These are phyloP conservation scores for Tuber calosporum DNA, from an alignment of 495 filamentous ascomycete genomes.

Conservation along the genomic window DNA sequence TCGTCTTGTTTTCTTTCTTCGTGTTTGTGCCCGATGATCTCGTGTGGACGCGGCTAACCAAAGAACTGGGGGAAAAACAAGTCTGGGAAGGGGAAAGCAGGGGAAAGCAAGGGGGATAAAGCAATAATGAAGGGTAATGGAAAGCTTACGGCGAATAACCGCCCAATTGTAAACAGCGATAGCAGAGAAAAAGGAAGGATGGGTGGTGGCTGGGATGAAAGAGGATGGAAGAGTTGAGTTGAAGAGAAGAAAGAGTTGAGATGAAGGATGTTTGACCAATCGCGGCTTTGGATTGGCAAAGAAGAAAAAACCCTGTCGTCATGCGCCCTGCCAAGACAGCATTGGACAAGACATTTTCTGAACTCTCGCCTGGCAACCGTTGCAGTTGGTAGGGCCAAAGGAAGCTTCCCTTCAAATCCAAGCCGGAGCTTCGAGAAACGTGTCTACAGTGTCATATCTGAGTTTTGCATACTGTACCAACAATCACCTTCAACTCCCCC, in stretches of 20 bases:
- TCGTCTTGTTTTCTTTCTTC: not conserved
- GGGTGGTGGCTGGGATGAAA: not conserved
- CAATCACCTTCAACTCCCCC: not conserved
- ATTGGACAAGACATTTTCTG: not conserved
- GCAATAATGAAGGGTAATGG: conserved; percentile 2
- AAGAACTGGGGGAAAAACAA: not conserved
- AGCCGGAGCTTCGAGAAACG: not conserved
- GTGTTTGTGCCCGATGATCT: conserved; percentile 2
- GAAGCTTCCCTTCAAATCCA: not conserved
- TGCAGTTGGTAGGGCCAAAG: not conserved
- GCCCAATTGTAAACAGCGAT: conserved; percentile 3
- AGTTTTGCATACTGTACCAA: not conserved
- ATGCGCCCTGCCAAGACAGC: conserved; percentile 1
- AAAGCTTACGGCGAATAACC: conserved; percentile 6
- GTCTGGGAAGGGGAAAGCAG: not conserved
- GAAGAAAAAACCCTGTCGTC: conserved; percentile 3
- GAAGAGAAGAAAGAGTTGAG: not conserved
- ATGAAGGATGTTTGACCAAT: conserved; percentile 1
- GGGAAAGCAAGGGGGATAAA: not conserved
- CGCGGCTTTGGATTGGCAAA: not conserved
- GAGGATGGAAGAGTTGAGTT: conserved; percentile 1
- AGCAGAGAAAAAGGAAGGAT: not conserved
- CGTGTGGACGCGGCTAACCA: not conserved
- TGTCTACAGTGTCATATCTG: not conserved
- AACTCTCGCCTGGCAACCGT: not conserved